These are phyloP conservation scores for Macadamia integrifolia DNA, from an alignment of 164 flowering plant species.

Conservation along the genomic window DNA sequence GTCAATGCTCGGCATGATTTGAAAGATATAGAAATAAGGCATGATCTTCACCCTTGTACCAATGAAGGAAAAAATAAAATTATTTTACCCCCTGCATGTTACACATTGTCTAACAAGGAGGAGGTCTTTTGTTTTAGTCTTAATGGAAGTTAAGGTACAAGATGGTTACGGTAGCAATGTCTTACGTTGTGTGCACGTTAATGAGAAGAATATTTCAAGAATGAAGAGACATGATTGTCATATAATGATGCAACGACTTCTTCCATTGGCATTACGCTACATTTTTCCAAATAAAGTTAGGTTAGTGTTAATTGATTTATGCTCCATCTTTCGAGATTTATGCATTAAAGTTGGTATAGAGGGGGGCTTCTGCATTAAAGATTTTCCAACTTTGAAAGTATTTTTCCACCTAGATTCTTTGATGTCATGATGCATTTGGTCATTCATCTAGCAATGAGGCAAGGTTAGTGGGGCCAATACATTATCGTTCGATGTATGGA, in stretches of 20 bases:
- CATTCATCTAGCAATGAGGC: constrained; percentile 8
- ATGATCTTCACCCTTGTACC: background rate
- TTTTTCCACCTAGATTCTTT: constrained; percentile 19
- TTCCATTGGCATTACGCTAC: too few relatives aligned
- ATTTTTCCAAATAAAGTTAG: background rate
- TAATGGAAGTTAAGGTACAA: background rate
- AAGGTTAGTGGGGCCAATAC: constrained; percentile 6
- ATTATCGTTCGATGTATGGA: constrained; percentile 10
- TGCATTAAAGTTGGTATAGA: background rate
- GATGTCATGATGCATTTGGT: constrained; percentile 14
- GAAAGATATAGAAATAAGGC: too few relatives aligned
- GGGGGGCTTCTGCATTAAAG: background rate
- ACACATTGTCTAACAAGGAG: background rate
- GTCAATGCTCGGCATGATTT: background rate
- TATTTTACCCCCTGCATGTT: background rate
- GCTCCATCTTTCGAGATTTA: too few relatives aligned
- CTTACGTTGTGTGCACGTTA: background rate
- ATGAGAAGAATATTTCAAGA: background rate
- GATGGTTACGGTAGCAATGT: background rate
- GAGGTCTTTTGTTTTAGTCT: too few relatives aligned
- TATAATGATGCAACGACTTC: too few relatives aligned
- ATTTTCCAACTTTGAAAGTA: background rate
- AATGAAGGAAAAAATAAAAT: too few relatives aligned
- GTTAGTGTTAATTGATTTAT: background rate
- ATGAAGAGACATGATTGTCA: background rate